Conservation (phyloP, 2,329 filamentous ascomycete species). For the Fusarium sp. region DNA sequence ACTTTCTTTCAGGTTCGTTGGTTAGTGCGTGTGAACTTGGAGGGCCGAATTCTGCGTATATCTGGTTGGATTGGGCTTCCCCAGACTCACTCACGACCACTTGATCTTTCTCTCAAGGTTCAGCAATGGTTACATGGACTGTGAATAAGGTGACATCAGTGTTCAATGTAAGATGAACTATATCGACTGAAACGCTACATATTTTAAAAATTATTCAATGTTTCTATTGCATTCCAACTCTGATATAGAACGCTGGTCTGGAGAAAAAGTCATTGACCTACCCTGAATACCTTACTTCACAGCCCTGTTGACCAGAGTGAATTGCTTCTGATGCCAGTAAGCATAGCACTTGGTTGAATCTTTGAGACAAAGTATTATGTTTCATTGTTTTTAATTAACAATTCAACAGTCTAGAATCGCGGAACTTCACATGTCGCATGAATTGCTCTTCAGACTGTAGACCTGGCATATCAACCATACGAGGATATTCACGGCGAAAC, state of each 20-base stretch:
- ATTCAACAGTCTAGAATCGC: neutral
- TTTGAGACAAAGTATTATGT: neutral
- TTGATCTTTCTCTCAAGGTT: no score
- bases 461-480: neutral
- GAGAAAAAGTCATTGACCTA: neutral
- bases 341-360: neutral
- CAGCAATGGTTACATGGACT: neutral
- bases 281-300: neutral
- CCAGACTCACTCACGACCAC: no score
- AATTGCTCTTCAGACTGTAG: neutral
- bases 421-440: neutral
- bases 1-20: no score
- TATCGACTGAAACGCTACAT: neutral
- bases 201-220: accelerated
- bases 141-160: neutral
- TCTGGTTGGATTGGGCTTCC: no score
- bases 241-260: neutral
- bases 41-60: no score
- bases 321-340: neutral
- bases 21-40: no score
- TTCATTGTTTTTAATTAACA: neutral
- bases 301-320: no score
- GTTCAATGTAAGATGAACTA: neutral
- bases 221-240: neutral
- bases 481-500: neutral